Evolutionary conservation across 345 rosid genomes (phyloP), one percentile per base, ranked within the genome.

Genomic region (Eucalyptus viminalis): DNA sequence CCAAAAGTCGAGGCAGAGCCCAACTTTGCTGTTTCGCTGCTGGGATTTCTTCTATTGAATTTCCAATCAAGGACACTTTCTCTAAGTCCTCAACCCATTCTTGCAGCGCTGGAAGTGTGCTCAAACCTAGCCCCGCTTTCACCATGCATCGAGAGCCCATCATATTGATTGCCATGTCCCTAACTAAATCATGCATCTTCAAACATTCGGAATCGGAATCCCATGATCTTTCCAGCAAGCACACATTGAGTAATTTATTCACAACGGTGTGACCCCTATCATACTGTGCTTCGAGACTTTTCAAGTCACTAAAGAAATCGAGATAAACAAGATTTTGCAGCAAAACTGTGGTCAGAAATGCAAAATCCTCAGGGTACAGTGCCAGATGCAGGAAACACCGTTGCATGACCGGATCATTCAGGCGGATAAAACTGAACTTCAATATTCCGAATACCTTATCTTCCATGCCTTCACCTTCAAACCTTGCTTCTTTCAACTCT

Each of bases 151-250:
- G 62, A 56, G 27, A 9, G 62, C 62, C 62, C 62, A 56, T 4
- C 13, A 22, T 9, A 0, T 56, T 56, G 62, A 56, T 56, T 9
- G 29, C 27, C 62, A 56, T 56, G 62, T 56, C 27, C 62, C 62
- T 56, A 8, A 56, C 62, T 56, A 56, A 56, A 56, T 56, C 62
- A 24, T 56, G 62, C 62, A 56, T 56, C 62, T 56, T 56, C 13
- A 22, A 56, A 2, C 0, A 0, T 1, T 22, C 29, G 6, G 0
- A 4, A 4, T 1, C 0, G 29, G 6, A 9, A 4, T 0, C 3
- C 62, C 62, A 0, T 56, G 27, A 56, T 56, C 27, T 56, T 56
- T 56, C 62, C 62, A 56, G 62, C 62, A 56, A 56, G 62, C 62
- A 56, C 11, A 56, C 29, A 29, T 56, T 56, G 62, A 56, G 29